Base-by-base conservation (phyloP, 2,329 filamentous ascomycete species). In the Drechmeria coniospora region DNA sequence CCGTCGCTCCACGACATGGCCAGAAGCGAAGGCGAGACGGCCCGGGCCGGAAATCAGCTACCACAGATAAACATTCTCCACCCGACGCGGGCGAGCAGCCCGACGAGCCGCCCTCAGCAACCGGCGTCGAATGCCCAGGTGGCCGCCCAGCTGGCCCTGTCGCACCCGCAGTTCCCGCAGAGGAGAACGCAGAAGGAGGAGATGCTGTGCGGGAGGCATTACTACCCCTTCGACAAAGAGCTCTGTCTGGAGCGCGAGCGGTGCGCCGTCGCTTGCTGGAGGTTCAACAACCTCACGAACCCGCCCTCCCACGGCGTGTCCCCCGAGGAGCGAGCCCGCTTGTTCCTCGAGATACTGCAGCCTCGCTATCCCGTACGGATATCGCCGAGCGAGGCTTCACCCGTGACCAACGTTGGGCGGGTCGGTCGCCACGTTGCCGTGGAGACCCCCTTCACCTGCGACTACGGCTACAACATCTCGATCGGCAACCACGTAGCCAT, bases 401-500 rank as follows among this genome's bases (percentile, higher is more conserved):
- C 65, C 8, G 49, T 67, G 29, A 63, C 61, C 22, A 63, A 67
- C 40, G 46, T 59, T 30, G 80, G 69, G 31, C 68, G 62, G 15
- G 68, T 90, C 5, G 82, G 82, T n/a, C 68, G 74, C 11, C 72
- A 77, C 30, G 77, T 81, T 5, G 63, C 76, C 23, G 79, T 98
- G 15, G 83, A 93, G 44, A 74, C 80, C 3, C 87, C 87, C 0
- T 95, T 98, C 50, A 75, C 67, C 25, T 94, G 87, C 49, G 84
- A 94, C 44, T 94, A 94, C 45, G 90, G 90, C 1, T 95, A 93
- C 57, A 95, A 98, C 50, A 79, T 95, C 42, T 68, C 69, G 26
- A 79, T 98, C 39, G 86, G 81, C 9, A 77, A 86, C 40, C 76
- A 90, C 37, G 82, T 92, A 3, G 69, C 76, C 30, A 79, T 98